Evolutionary conservation across 2,329 filamentous ascomycete genomes (phyloP).

Genomic region (Penicillium sp.): DNA sequence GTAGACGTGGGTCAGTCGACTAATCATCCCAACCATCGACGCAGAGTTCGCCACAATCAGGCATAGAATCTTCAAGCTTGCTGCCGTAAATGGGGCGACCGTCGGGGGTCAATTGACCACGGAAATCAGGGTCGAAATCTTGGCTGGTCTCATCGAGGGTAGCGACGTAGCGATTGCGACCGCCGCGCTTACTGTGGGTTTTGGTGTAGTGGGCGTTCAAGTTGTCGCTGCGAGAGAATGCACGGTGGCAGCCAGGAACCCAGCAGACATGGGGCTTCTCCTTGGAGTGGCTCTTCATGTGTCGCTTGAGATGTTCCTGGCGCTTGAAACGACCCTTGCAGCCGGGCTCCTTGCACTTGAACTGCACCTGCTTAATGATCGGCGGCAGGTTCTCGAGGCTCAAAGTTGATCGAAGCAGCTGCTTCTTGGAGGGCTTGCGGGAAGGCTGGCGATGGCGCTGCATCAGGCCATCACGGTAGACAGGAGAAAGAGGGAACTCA

Average conservation of each 20-base stretch:
- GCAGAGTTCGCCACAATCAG: constrained; percentile 35
- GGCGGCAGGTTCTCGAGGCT: constrained; percentile 40
- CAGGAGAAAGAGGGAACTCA: constrained; percentile 37
- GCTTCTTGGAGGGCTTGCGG: constrained; percentile 40
- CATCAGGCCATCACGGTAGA: constrained; percentile 33
- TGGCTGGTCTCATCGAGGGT: constrained; percentile 46
- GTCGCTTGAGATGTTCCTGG: constrained; percentile 53
- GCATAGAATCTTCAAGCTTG: constrained; percentile 37
- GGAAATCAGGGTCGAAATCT: constrained; percentile 48
- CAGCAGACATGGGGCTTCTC: constrained; percentile 48
- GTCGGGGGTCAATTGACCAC: constrained; percentile 45
- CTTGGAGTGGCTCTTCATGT: constrained; percentile 51
- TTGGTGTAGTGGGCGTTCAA: constrained; percentile 50
- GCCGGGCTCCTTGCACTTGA: constrained; percentile 45
- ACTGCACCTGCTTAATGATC: constrained; percentile 44
- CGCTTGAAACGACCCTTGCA: constrained; percentile 51
- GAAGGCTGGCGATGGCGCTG: constrained; percentile 35
- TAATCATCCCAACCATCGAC: constrained; percentile 39
- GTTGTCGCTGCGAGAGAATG: constrained; percentile 49
- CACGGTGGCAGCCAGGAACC: constrained; percentile 45
- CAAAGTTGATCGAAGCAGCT: constrained; percentile 29
- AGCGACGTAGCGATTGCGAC: constrained; percentile 49
- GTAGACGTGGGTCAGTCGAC: constrained; percentile 5
- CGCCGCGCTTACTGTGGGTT: constrained; percentile 49
- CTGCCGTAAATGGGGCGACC: constrained; percentile 44